Evolutionary conservation across 768 basidiomycete species (phyloP), one percentile per base, ranked within the genome.

Genomic region (Tulasnella calospora): DNA sequence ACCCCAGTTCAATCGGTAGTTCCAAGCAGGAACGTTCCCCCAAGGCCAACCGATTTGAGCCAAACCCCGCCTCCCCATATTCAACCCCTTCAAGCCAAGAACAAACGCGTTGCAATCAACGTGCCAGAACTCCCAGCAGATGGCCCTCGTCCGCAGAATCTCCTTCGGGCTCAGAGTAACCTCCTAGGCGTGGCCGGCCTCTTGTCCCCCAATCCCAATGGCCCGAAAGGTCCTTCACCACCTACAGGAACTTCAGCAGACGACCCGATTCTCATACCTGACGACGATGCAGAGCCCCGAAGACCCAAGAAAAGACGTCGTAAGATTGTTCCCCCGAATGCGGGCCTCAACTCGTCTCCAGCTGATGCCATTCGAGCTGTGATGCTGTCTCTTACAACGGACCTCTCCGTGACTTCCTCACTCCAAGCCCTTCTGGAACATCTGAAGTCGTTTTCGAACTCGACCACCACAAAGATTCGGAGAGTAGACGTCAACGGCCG

Each of bases 401-500:
- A 76, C 41, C 38, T 57, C 30, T 57, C 75, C n/a, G 55, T 76
- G 21, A 76, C 75, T 13, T 36, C 75, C 15, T 40, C 27, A 12
- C 55, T 76, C 3, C 47, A 51, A 69, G 35, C 75, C 30, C 61
- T 76, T 19, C 36, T 76, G 55, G 61, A 51, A 38, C 75, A 76
- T 51, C 61, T 76, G 1, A 76, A 57, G 35, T 51, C 47, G 5
- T 33, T 23, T 57, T n/a, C 75, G 51, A 51, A 76, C 9, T 17
- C 36, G 21, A 44, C 47, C 30, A 33, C 36, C 17, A 69, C 57
- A 30, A 76, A 76, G 75, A 51, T 46, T 35, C 27, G 61, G 21
- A 76, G 47, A 38, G 33, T 76, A 33, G 75, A 76, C 61, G 12
- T 35, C 15, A 57, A 40, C 35, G 75, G 75, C 8, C 75, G 75